A percentile compares a stretch with the other conserved stretches of the same genome.
Conservation (phyloP, 2,329 filamentous ascomycete species). For the Samsoniella hepiali region DNA sequence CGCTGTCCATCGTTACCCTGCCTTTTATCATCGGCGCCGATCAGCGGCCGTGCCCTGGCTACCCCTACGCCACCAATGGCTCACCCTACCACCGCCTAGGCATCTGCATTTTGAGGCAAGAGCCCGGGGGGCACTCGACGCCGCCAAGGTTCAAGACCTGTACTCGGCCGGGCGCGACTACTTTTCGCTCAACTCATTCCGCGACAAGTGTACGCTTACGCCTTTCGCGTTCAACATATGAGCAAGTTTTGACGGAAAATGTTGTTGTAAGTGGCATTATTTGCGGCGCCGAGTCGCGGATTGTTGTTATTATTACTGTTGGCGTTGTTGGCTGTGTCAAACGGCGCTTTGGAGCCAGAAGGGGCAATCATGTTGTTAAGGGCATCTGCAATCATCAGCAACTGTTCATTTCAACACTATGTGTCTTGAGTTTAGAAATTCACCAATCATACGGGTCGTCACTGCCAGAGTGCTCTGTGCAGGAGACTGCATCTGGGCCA, state of each 20-base stretch:
- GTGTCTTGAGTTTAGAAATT: neutral
- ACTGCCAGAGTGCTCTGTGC: neutral
- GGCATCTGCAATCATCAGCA: neutral
- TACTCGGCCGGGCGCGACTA: conserved; percentile 53
- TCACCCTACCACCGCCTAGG: conserved; percentile 86
- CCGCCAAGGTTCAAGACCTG: conserved; percentile 52
- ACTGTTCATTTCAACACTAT: neutral
- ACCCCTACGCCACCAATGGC: conserved; percentile 84
- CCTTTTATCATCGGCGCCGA: conserved; percentile 55
- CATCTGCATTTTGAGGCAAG: conserved; percentile 80
- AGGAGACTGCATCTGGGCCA: conserved; percentile 3
- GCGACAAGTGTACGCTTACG: conserved; percentile 63
- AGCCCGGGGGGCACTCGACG: conserved; percentile 55
- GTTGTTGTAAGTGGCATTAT: neutral
- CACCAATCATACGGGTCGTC: conserved; percentile 3
- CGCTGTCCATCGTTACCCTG: conserved; percentile 61
- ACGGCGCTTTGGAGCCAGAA: conserved; percentile 1
- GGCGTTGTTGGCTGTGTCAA: neutral
- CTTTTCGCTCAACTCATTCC: conserved; percentile 74
- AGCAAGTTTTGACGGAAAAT: conserved; percentile 14
- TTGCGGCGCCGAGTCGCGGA: neutral
- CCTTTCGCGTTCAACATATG: conserved; percentile 74
- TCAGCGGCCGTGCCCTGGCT: conserved; percentile 79
- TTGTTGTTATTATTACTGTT: too few species aligned
- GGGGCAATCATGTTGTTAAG: conserved; percentile 4